Percentiles rank a stretch among this genome's conserved stretches.
These are phyloP conservation scores for Amphibolis antarctica DNA, from an alignment of 106 monocot genomes.

Conservation along the genomic window DNA sequence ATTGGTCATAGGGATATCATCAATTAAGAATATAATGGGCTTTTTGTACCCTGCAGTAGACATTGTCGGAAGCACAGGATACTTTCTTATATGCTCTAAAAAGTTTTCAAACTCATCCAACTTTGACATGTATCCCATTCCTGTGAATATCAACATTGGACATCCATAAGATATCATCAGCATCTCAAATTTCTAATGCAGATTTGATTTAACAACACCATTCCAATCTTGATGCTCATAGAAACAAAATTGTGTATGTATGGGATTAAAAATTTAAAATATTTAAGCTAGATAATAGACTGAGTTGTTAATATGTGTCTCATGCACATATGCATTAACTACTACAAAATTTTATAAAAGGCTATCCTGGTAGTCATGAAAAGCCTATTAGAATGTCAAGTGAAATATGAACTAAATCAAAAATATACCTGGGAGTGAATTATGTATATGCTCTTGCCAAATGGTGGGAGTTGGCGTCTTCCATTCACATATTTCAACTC, in stretches of 20 bases:
- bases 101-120: conserved; percentile 91
- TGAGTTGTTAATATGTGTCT: background rate
- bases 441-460: conserved; percentile 88
- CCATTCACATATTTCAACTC: conserved; percentile 77
- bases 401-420: background rate
- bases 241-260: background rate
- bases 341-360: background rate
- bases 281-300: background rate
- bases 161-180: background rate
- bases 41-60: conserved; percentile 26
- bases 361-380: background rate
- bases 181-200: background rate
- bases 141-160: conserved; percentile 19
- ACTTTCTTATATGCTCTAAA: conserved; percentile 63
- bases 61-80: conserved; percentile 43
- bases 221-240: background rate
- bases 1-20: conserved; percentile 83
- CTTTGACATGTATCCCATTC: conserved; percentile 70
- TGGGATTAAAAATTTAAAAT: background rate
- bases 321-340: background rate
- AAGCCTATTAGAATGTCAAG: background rate
- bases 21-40: conserved; percentile 63
- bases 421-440: conserved; percentile 46
- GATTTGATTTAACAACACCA: background rate
- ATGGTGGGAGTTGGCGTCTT: conserved; percentile 88